These are phyloP conservation scores for Talaromyces rugulosus DNA, from an alignment of 2,329 filamentous ascomycete species.

Conservation along the genomic window DNA sequence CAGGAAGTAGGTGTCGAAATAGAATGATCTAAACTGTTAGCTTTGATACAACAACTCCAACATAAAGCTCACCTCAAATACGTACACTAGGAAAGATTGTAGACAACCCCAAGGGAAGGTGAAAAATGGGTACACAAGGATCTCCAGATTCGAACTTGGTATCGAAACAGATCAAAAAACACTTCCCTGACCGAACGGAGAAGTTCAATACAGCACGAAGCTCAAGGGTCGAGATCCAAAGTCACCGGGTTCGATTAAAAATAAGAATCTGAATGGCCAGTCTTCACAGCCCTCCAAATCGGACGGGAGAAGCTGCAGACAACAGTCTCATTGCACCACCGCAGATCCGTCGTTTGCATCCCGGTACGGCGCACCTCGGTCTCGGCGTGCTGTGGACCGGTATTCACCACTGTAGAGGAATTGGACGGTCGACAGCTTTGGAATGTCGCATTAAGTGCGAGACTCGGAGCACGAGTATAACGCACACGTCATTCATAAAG, in stretches of 20 bases:
- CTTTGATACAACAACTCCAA: background rate
- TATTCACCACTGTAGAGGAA: background rate
- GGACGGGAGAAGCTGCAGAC: too few species aligned
- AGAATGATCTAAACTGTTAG: background rate
- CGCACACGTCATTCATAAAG: too few species aligned
- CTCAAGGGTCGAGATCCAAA: too few species aligned
- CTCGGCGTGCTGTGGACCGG: background rate
- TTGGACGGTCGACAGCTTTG: background rate
- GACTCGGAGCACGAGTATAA: too few species aligned
- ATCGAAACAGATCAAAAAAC: too few species aligned
- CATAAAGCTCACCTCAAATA: background rate
- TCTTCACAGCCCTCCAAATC: background rate
- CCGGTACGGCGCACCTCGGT: background rate
- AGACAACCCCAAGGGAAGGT: background rate
- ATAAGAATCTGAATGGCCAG: background rate
- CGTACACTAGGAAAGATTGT: background rate
- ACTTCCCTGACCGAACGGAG: too few species aligned
- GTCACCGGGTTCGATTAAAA: too few species aligned
- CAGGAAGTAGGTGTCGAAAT: background rate
- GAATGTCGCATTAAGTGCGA: too few species aligned
- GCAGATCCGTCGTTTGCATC: background rate
- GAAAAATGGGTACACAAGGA: background rate
- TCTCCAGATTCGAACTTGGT: background rate
- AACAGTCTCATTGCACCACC: background rate
- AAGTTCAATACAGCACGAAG: too few species aligned